Conservation (phyloP, 1,139 yeast genomes). For the Trichomonascaceae sp. region DNA sequence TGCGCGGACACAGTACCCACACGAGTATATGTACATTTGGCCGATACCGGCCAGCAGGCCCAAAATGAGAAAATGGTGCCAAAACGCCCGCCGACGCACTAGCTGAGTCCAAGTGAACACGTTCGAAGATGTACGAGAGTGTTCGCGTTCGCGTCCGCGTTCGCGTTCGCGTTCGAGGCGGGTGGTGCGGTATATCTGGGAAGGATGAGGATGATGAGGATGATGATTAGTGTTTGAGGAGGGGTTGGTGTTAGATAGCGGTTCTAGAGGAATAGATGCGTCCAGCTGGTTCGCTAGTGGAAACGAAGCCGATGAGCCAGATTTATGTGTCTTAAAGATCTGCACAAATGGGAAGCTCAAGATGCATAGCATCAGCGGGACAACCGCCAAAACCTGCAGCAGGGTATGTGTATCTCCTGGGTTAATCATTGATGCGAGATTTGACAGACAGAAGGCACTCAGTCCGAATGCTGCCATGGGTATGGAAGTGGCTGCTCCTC, state of each 20-base stretch:
- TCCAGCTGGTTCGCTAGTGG: neutral
- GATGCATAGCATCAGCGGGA: conserved; percentile 20
- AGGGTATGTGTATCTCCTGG: conserved; percentile 23
- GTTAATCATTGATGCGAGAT: conserved; percentile 19
- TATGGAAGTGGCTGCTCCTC: conserved; percentile 30
- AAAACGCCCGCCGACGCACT: conserved; percentile 19
- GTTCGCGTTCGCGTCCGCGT: too few relatives aligned
- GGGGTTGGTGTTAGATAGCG: neutral
- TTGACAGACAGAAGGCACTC: conserved; percentile 27
- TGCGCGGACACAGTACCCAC: conserved; percentile 60
- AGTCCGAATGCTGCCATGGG: conserved; percentile 34
- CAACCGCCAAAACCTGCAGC: conserved; percentile 20
- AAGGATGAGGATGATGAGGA: too few relatives aligned
- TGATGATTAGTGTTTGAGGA: neutral
- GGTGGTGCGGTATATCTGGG: neutral
- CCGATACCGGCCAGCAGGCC: conserved; percentile 62
- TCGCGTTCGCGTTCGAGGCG: too few relatives aligned
- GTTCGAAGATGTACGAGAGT: conserved; percentile 1
- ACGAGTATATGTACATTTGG: conserved; percentile 63
- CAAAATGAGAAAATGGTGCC: conserved; percentile 33
- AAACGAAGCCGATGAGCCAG: too few relatives aligned
- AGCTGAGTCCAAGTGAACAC: conserved; percentile 11
- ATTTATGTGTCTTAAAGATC: conserved; percentile 4
- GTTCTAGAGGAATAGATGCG: neutral
- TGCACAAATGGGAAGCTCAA: conserved; percentile 16